Evolutionary conservation across 805 yeast genomes (phyloP), one percentile per base, ranked within the genome.

Genomic region (Yamadazyma insecticola): DNA sequence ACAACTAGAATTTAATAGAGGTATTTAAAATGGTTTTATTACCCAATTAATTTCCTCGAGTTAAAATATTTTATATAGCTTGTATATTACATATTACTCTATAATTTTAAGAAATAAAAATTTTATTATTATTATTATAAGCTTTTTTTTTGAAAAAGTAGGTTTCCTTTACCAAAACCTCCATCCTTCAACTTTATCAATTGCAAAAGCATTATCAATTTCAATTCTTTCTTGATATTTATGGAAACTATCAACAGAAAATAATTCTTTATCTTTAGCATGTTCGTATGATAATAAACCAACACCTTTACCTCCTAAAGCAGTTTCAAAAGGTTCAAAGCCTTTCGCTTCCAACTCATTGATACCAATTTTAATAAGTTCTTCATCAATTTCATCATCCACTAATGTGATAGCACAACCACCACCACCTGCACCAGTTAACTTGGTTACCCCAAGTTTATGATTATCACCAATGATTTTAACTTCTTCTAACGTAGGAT

Each of bases 361-460:
- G 4, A 55, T 52, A 14, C 70, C 67, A 4, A 57, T 50, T 8
- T 62, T 53, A 6, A 73, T 51, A 3, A 51, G 55, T 2, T 44
- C 51, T 13, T 55, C 64, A 1, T 46, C 44, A 1, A 54, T 58
- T 2, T 61, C 65, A 24, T 72, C 76, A 28, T 73, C 63, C 11
- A 89, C 65, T 22, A 92, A 59, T 0, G 97, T 92, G 34, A 92
- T 81, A 8, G 97, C 95, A 65, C 98, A 92, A 2, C 98, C 98
- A 30, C 98, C 98, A 13, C 98, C 98, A 21, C 98, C 98, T 0
- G 98, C 98, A 24, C 98, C 98, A 0, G 98, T 92, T 33, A 92
- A 70, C 55, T 92, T 92, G 0, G 98, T 90, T 36, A 82, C 78
- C 6, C 98, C 98, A 12, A 92, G 55, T 4, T 63, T 52, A 35